Base-by-base conservation (phyloP, 352 stramenopile genomes). In the Phytopythium sindhum region DNA sequence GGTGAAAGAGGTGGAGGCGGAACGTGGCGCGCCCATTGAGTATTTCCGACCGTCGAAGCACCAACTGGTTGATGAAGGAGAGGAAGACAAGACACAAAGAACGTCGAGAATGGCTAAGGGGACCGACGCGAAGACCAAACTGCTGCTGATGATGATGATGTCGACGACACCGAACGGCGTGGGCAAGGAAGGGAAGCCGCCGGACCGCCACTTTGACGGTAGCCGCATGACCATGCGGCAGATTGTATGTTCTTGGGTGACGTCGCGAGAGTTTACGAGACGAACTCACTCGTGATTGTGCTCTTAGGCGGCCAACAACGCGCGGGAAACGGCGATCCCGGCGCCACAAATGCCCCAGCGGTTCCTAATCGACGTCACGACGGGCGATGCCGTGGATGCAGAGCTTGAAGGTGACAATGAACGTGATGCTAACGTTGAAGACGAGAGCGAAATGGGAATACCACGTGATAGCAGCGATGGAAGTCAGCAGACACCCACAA, bases 211-310 rank as follows among this genome's bases (percentile, higher is more conserved):
- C 15, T 85, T 85, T 42, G 82, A 91, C 42, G 82, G 82, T 23
- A 89, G 76, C 55, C 76, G 80, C 39, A 86, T 89, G 80, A 91
- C 82, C 1, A 67, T 82, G 39, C 84, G 75, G 63, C 72, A 91
- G 70, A 72, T 88, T 61, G 76, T 81, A 68, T 39, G 51, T n/a
- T 21, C 23, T 9, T 35, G 28, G 5, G 17, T 28, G 5, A 6
- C 19, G 12, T 37, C 5, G 6, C 31, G 41, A 31, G 31, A 17
- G 10, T 47, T 3, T 50, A 7, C 5, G 24, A 19, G 15, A 14
- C 15, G n/a, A 45, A 50, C 45, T 56, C 19, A 57, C 21, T 11
- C 21, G 52, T 59, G 44, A 23, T 21, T 50, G 48, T 28, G 31
- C 8, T 33, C 62, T 23, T 54, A 81, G 74, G 68, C 82, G 11